A percentile compares a stretch with the other conserved stretches of the same genome.
Evolutionary conservation across 2,329 filamentous ascomycete species (phyloP).

Genomic region (Fonsecaea nubica): DNA sequence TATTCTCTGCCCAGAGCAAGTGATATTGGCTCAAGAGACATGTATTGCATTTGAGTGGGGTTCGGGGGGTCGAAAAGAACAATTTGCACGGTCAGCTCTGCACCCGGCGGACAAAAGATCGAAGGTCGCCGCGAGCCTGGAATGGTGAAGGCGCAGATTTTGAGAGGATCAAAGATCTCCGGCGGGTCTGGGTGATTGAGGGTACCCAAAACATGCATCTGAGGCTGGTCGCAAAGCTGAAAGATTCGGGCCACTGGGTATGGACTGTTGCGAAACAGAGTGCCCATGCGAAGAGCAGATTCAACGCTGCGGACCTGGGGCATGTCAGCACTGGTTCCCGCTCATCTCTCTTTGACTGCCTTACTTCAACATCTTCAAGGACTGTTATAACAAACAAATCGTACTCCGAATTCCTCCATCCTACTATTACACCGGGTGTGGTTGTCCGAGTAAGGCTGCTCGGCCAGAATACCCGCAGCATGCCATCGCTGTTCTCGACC

Average conservation of each 20-base stretch:
- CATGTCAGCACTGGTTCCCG: constrained; percentile 1
- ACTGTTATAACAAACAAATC: constrained; percentile 91
- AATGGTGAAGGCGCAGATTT: constrained; percentile 68
- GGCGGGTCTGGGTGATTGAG: constrained; percentile 66
- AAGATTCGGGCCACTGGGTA: constrained; percentile 82
- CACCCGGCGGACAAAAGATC: constrained; percentile 71
- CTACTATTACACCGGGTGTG: constrained; percentile 83
- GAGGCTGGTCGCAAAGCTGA: constrained; percentile 79
- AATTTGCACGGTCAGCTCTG: constrained; percentile 78
- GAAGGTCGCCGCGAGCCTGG: constrained; percentile 65
- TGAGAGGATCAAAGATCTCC: constrained; percentile 68
- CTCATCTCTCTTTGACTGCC: constrained; percentile 40
- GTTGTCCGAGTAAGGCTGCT: constrained; percentile 77
- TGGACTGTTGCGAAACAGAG: constrained; percentile 80
- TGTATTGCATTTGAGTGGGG: constrained; percentile 91
- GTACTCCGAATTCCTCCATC: constrained; percentile 90
- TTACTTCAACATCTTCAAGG: constrained; percentile 86
- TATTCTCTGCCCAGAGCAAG: constrained; percentile 67
- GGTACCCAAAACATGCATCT: constrained; percentile 84
- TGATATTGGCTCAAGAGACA: constrained; percentile 87
- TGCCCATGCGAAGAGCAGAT: constrained; percentile 81
- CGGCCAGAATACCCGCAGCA: constrained; percentile 99
- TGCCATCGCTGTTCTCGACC: constrained; percentile 71
- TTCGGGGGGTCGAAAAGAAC: constrained; percentile 87
- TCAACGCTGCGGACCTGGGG: constrained; percentile 77